Conservation (phyloP, 75 land plant species). For the Larix kaempferi region DNA sequence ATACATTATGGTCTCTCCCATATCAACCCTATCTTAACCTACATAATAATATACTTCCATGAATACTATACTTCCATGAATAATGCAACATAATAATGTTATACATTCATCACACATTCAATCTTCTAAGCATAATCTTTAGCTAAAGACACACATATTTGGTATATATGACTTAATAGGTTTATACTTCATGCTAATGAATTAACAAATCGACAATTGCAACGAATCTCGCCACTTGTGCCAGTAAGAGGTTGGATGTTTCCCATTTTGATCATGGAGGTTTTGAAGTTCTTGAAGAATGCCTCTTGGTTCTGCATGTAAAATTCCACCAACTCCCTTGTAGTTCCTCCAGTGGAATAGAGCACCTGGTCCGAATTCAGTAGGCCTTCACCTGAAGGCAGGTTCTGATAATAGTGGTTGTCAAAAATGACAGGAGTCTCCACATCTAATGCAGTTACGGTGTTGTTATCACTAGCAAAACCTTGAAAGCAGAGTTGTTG, state of each 20-base stretch:
- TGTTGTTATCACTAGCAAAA: background rate
- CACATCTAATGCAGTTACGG: constrained; percentile 33
- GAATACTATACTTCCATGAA: too few species aligned
- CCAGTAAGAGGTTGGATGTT: constrained; percentile 16
- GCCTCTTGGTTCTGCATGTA: constrained; percentile 14
- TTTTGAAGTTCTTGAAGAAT: constrained; percentile 26
- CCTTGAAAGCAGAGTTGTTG: constrained; percentile 41
- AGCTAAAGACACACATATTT: too few species aligned
- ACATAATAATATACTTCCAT: too few species aligned
- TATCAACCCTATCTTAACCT: too few species aligned
- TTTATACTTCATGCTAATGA: too few species aligned
- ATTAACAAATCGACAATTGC: constrained; percentile 23
- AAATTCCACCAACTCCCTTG: constrained; percentile 8
- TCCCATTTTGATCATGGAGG: constrained; percentile 35
- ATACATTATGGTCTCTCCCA: too few species aligned
- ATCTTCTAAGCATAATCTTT: too few species aligned
- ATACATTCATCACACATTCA: too few species aligned
- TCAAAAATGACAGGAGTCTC: constrained; percentile 69
- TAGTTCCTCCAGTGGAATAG: constrained; percentile 11
- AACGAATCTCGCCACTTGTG: constrained; percentile 28
- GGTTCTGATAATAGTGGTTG: constrained; percentile 71
- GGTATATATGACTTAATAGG: too few species aligned
- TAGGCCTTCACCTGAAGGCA: constrained; percentile 62
- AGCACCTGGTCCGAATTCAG: constrained; percentile 72
- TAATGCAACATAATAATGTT: too few species aligned